Evolutionary conservation across 257 asterid species (phyloP).

Genomic region (Solanum tarapatanum): DNA sequence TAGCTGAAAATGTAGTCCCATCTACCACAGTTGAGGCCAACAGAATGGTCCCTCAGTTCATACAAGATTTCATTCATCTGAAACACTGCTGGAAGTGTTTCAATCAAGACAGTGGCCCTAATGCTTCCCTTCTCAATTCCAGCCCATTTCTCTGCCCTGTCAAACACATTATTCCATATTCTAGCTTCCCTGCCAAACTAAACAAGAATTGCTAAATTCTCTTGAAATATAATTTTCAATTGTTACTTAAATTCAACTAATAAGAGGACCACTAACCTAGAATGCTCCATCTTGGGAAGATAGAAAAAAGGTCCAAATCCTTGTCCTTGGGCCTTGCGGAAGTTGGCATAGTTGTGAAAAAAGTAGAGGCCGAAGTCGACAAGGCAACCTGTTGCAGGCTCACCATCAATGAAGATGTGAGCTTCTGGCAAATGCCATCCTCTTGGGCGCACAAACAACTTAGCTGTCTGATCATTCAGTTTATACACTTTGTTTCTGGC

Average conservation of each 20-base stretch:
- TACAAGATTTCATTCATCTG: slow-evolving; percentile 90
- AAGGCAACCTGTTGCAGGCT: slow-evolving; percentile 73
- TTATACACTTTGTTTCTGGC: slow-evolving; percentile 67
- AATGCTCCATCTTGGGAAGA: slow-evolving; percentile 95
- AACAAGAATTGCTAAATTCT: not conserved
- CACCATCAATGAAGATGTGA: slow-evolving; percentile 84
- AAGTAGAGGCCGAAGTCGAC: slow-evolving; percentile 92
- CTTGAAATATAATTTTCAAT: not conserved
- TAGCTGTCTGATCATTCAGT: slow-evolving; percentile 65
- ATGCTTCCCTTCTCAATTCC: slow-evolving; percentile 80
- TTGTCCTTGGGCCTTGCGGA: slow-evolving; percentile 56
- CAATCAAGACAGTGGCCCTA: slow-evolving; percentile 88
- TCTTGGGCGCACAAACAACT: slow-evolving; percentile 94
- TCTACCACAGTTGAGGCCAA: slow-evolving; percentile 86
- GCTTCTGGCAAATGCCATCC: slow-evolving; percentile 97
- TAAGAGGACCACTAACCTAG: slow-evolving; percentile 29
- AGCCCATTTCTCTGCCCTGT: slow-evolving; percentile 55
- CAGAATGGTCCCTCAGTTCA: slow-evolving; percentile 72
- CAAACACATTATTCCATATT: slow-evolving; percentile 80
- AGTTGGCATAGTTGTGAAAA: slow-evolving; percentile 54
- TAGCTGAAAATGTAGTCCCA: slow-evolving; percentile 99
- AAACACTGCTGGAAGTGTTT: slow-evolving; percentile 93
- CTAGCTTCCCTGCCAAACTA: slow-evolving; percentile 64
- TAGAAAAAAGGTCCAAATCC: slow-evolving; percentile 91
- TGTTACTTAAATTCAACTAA: not conserved